phyloP scores from a whole-genome alignment of 805 yeast genomes.

The Priceomyces medius region DNA sequence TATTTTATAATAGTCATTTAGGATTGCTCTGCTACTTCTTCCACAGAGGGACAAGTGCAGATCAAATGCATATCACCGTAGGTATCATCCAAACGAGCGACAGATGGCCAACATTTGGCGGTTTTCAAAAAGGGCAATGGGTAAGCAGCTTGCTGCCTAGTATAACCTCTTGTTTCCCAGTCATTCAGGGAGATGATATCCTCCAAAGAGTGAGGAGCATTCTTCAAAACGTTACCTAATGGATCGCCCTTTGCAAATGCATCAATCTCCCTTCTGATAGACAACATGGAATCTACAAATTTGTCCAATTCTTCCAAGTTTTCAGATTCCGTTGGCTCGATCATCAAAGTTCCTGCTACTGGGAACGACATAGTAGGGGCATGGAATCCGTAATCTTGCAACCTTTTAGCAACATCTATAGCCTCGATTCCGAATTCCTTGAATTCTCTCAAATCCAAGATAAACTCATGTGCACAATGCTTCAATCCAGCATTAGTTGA shows the following conservation, averaged over 20 bases:
- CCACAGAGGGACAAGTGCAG: slow-evolving; percentile 91
- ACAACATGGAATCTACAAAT: slow-evolving; percentile 81
- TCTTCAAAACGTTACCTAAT: slow-evolving; percentile 70
- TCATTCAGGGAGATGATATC: slow-evolving; percentile 69
- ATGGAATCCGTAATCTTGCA: slow-evolving; percentile 98
- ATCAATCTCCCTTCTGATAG: slow-evolving; percentile 80
- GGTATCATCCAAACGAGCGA: slow-evolving; percentile 88
- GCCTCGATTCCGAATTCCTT: slow-evolving; percentile 85
- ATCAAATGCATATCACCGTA: slow-evolving; percentile 90
- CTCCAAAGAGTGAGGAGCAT: slow-evolving; percentile 87
- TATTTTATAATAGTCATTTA: too few relatives aligned
- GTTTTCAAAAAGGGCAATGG: slow-evolving; percentile 74
- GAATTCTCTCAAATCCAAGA: slow-evolving; percentile 84
- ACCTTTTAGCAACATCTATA: slow-evolving; percentile 92
- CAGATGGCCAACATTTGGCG: slow-evolving; percentile 93
- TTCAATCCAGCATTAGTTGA: slow-evolving; percentile 49
- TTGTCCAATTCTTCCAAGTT: slow-evolving; percentile 84
- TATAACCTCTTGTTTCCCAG: slow-evolving; percentile 85
- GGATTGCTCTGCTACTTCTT: slow-evolving; percentile 49
- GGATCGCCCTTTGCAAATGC: slow-evolving; percentile 65
- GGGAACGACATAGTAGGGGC: slow-evolving; percentile 99
- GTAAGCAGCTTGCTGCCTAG: slow-evolving; percentile 90
- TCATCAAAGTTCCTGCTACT: slow-evolving; percentile 94
- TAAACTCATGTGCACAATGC: slow-evolving; percentile 96
- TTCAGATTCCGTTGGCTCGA: slow-evolving; percentile 97